Conservation (phyloP, 2,329 filamentous ascomycete genomes). For the Calonectria fujianensis region DNA sequence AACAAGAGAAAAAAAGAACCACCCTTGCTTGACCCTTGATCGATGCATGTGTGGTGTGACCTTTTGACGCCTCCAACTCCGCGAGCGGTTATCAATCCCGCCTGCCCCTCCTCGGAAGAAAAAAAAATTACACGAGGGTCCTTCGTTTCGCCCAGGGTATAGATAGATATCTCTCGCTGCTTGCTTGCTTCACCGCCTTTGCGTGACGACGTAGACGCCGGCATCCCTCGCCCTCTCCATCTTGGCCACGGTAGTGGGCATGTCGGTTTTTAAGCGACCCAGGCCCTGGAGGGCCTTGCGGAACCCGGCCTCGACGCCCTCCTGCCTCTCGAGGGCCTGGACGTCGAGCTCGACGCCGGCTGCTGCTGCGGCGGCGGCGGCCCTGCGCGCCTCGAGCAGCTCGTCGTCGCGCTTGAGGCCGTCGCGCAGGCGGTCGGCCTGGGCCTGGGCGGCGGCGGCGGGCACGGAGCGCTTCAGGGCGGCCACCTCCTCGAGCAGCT, state of each 20-base stretch:
- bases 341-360: slow-evolving; percentile 55
- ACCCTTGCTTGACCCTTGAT: not conserved
- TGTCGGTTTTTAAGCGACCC: slow-evolving; percentile 73
- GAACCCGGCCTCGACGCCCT: slow-evolving; percentile 67
- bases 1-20: not conserved
- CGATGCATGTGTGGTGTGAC: slow-evolving; percentile 3
- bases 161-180: not conserved
- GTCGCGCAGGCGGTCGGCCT: slow-evolving; percentile 63
- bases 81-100: slow-evolving; percentile 1
- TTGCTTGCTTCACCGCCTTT: slow-evolving; percentile 51
- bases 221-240: slow-evolving; percentile 79
- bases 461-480: slow-evolving; percentile 74
- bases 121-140: not conserved
- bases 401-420: slow-evolving; percentile 69
- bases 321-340: slow-evolving; percentile 64
- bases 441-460: slow-evolving; percentile 63
- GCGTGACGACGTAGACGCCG: slow-evolving; percentile 72
- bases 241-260: slow-evolving; percentile 77
- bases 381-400: slow-evolving; percentile 59
- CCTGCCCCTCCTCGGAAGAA: not conserved
- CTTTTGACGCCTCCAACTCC: slow-evolving; percentile 36
- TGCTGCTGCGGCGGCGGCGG: slow-evolving; percentile 45
- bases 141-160: slow-evolving; percentile 40
- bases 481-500: slow-evolving; percentile 78
- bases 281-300: slow-evolving; percentile 69